Evolutionary conservation across 1,139 yeast species (phyloP).

Genomic region (Hansenula sp.): DNA sequence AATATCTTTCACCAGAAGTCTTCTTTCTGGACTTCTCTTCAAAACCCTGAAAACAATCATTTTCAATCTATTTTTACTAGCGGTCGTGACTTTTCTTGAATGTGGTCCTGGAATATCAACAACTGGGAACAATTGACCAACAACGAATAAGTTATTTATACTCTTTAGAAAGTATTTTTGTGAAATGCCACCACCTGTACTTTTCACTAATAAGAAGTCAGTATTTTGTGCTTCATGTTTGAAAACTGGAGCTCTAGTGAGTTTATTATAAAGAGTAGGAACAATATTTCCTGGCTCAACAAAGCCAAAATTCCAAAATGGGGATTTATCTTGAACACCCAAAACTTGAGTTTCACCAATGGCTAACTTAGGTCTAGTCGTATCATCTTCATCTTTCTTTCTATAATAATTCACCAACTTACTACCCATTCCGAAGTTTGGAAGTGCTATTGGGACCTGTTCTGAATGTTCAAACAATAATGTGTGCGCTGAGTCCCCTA

Average conservation of each 20-base stretch:
- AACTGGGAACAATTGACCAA: constrained; percentile 92
- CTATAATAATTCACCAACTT: constrained; percentile 91
- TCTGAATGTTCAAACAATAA: constrained; percentile 87
- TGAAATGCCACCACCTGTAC: constrained; percentile 74
- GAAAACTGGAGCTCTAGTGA: constrained; percentile 91
- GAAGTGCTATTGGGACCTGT: constrained; percentile 78
- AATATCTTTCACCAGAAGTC: constrained; percentile 84
- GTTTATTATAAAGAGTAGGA: constrained; percentile 88
- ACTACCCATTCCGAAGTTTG: constrained; percentile 95
- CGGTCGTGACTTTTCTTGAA: constrained; percentile 91
- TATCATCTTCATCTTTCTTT: constrained; percentile 77
- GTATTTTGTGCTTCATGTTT: constrained; percentile 76
- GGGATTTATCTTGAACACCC: constrained; percentile 93
- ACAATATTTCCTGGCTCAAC: constrained; percentile 94
- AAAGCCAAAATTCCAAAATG: constrained; percentile 98
- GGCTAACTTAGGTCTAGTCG: constrained; percentile 80
- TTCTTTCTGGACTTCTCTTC: constrained; percentile 68
- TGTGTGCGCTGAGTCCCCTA: constrained; percentile 78
- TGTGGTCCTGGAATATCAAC: constrained; percentile 97
- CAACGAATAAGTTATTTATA: constrained; percentile 72
- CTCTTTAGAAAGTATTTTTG: constrained; percentile 55
- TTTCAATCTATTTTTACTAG: constrained; percentile 83
- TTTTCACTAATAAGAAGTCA: constrained; percentile 77
- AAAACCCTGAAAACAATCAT: constrained; percentile 92
- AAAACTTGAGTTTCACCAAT: constrained; percentile 95